Evolutionary conservation across 495 filamentous ascomycete species (phyloP).

Genomic region (Chaetomium tenue): DNA sequence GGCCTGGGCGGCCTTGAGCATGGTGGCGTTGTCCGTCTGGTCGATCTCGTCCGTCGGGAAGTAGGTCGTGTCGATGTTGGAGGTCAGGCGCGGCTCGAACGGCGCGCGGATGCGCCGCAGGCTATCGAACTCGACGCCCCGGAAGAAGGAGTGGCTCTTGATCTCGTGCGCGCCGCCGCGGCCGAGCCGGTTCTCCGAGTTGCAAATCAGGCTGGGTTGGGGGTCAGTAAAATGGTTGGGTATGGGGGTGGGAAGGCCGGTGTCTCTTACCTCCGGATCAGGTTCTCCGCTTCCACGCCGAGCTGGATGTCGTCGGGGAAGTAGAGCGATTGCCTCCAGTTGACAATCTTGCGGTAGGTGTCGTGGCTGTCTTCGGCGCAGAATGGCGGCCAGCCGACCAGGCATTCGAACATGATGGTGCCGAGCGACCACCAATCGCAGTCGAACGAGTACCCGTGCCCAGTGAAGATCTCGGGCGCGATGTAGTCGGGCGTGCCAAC

Average conservation of each 20-base stretch:
- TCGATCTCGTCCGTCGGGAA: slow-evolving; percentile 98
- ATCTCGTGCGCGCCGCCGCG: slow-evolving; percentile 81
- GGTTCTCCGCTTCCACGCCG: slow-evolving; percentile 77
- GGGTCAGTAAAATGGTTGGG: neutral
- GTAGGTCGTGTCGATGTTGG: slow-evolving; percentile 94
- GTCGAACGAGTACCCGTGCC: slow-evolving; percentile 89
- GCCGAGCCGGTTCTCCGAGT: slow-evolving; percentile 85
- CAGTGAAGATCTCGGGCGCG: slow-evolving; percentile 95
- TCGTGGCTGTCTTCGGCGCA: slow-evolving; percentile 96
- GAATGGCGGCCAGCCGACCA: slow-evolving; percentile 98
- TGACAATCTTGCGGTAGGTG: slow-evolving; percentile 98
- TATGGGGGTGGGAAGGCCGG: neutral
- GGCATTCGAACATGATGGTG: slow-evolving; percentile 99
- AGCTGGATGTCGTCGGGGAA: slow-evolving; percentile 94
- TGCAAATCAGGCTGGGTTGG: slow-evolving; percentile 73
- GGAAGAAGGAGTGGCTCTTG: slow-evolving; percentile 93
- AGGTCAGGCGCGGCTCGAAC: slow-evolving; percentile 88
- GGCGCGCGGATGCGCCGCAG: slow-evolving; percentile 89
- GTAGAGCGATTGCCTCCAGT: slow-evolving; percentile 92
- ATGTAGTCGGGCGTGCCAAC: slow-evolving; percentile 99
- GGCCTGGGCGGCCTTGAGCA: slow-evolving; percentile 64
- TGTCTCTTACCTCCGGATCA: slow-evolving; percentile 72
- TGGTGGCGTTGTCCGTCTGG: slow-evolving; percentile 79
- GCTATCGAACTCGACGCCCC: slow-evolving; percentile 87
- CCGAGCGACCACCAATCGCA: slow-evolving; percentile 99